Evolutionary conservation across 305 asterid genomes (phyloP), one percentile per base, ranked within the genome.

Genomic region (Stenogyne calaminthoides): DNA sequence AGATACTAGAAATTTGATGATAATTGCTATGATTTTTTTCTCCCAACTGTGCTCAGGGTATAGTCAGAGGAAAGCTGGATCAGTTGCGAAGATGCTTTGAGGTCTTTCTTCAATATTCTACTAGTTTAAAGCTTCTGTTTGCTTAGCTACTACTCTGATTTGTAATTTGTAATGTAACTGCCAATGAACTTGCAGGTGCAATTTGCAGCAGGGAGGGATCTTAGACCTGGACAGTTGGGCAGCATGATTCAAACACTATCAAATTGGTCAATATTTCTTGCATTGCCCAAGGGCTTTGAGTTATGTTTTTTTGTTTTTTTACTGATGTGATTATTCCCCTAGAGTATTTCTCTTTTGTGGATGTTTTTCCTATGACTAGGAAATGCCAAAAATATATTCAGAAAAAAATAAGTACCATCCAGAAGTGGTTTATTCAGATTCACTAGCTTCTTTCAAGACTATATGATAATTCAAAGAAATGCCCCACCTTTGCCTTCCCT

Each of bases 141-240:
- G 9, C 71, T 20, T 34, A 29, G 29, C 40, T 64, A 40, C 16
- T 70, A 36, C 58, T 46, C 54, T 27, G 51, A 51, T 63, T 72
- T 40, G 59, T 34, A 37, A 73, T 46, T 71, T 40, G 57, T 74
- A 7, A 76, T 74, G 27, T 73, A 51, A 29, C 44, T 32, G 51
- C 77, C 58, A 4, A 40, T 60, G 59, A 61, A 75, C 78, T 70
- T 92, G 37, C 82, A 95, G 99, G 98, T 95, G 69, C 99, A 89
- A 87, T 91, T 95, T 83, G 97, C 99, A 10, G 99, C 97, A 54
- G 99, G 98, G 73, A 95, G 98, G 87, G 99, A 93, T 88, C 96
- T 93, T 70, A 89, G 97, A 78, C 98, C 99, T 57, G 99, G 84
- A 52, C 97, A 95, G 68, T 78, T 95, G 79, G 96, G 96, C 66